phyloP scores from a whole-genome alignment of 106 monocot species.

The Phalaenopsis aphrodite region DNA sequence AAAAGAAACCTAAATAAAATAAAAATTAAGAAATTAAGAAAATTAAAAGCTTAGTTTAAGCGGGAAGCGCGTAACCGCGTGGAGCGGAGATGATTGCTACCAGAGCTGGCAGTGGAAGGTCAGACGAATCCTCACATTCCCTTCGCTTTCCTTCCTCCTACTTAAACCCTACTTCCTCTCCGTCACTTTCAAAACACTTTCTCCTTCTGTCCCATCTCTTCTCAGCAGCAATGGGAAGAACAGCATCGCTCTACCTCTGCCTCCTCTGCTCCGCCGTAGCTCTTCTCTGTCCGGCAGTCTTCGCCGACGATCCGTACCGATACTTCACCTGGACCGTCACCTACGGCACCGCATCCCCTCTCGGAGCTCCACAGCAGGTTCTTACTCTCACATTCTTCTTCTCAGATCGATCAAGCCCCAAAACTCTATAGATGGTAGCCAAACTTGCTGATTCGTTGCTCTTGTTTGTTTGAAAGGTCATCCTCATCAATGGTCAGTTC shows the following conservation, averaged over 20 bases:
- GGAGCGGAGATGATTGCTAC: not conserved
- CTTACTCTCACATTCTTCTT: not conserved
- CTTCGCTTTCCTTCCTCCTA: not conserved
- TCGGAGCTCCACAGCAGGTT: slow-evolving; percentile 31
- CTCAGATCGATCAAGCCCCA: not conserved
- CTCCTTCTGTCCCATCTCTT: slow-evolving; percentile 2
- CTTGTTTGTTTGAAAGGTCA: slow-evolving; percentile 33
- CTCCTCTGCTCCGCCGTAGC: not conserved
- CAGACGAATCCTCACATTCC: not conserved
- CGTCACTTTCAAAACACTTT: not conserved
- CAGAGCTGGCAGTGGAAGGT: slow-evolving; percentile 2
- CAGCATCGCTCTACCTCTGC: not conserved
- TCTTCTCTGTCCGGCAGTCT: not conserved
- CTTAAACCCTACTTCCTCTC: not conserved
- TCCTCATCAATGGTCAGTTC: slow-evolving; percentile 86
- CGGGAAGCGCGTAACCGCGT: slow-evolving; percentile 3
- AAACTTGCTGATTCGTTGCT: not conserved
- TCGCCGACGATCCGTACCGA: slow-evolving; percentile 26
- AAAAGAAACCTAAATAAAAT: too few species aligned
- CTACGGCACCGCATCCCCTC: slow-evolving; percentile 29
- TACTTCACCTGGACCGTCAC: slow-evolving; percentile 39
- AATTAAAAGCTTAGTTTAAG: not conserved
- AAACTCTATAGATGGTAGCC: too few species aligned
- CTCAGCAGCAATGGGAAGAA: not conserved
- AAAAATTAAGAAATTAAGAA: too few species aligned